Base-by-base conservation (phyloP, 1,284 basidiomycete genomes). In the Ceratobasidium sp. region DNA sequence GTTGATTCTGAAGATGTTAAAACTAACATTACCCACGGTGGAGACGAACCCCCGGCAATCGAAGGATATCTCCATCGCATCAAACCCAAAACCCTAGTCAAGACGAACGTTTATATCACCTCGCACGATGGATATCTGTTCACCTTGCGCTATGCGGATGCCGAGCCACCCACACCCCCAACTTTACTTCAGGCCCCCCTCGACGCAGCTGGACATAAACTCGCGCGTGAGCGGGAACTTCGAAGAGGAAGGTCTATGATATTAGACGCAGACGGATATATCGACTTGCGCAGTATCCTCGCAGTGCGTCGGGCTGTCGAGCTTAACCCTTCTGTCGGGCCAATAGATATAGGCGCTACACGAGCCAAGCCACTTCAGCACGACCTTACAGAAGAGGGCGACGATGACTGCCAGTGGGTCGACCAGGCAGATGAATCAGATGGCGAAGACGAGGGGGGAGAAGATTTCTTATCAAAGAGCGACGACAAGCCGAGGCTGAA, bases 1-100 rank as follows among this genome's bases (percentile, higher is more conserved):
- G 44, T 48, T 51, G 23, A 25, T 49, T 16, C n/a, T n/a, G 11
- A 25, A 23, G 28, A 28, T 11, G 16, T 38, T 18, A 30, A 48
- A n/a, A 59, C 38, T 40, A 23, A 40, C 40, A 25, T 42, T 7
- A 51, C 42, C 36, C 42, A 1, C 9, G 36, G 28, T 44, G 28
- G 12, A 70, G 67, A 84, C 21, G 91, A 95, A 77, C 93, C 93
- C 1, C 86, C 87, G 0, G 85, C 86, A 0, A 81, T 95, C 56
- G 93, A 95, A 80, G 93, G 93, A 1, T 95, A 90, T 79, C 80
- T 94, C 42, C 86, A 91, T 72, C 88, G 90, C 64, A 85, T 94
- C 77, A 86, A 85, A 74, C 83, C 87, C 0, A 87, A 86, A 71
- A 84, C 86, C 40, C 87, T 88, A 74, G 79, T 81, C 36, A 87